Conservation (phyloP, 139 green algal genomes). For the Micractinium conductrix region DNA sequence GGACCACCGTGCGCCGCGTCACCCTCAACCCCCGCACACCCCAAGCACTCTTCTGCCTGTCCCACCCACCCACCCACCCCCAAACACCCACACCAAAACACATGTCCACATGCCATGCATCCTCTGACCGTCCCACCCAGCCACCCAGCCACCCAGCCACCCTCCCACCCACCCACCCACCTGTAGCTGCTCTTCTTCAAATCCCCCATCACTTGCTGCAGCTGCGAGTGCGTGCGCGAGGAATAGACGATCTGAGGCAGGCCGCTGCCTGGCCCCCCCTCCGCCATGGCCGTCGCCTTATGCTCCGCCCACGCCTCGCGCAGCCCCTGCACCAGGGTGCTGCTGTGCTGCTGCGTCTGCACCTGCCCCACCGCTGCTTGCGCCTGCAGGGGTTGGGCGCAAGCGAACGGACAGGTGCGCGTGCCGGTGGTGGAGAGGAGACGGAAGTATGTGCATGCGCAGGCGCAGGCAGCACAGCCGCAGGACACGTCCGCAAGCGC, state of each 20-base stretch:
- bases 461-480: no score
- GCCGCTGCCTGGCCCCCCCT: conserved; percentile 2
- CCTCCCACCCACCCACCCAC: conserved; percentile 39
- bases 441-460: no score
- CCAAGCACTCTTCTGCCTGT: neutral
- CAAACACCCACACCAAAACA: neutral
- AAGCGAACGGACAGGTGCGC: no score
- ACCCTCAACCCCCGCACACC: no score
- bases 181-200: conserved; percentile 84
- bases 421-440: no score
- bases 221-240: conserved; percentile 94
- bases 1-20: no score
- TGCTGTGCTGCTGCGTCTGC: conserved; percentile 23
- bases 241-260: conserved; percentile 91
- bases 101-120: neutral
- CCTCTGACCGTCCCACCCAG: neutral
- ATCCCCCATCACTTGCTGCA: conserved; percentile 95
- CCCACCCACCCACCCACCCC: neutral
- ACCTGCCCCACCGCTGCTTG: neutral
- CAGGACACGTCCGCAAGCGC: no score
- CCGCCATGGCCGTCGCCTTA: conserved; percentile 14
- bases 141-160: no score
- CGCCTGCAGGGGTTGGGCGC: no score
- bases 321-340: conserved; percentile 41
- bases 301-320: conserved; percentile 49